Evolutionary conservation across 2,329 filamentous ascomycete genomes (phyloP).

Genomic region (Alternaria solani): DNA sequence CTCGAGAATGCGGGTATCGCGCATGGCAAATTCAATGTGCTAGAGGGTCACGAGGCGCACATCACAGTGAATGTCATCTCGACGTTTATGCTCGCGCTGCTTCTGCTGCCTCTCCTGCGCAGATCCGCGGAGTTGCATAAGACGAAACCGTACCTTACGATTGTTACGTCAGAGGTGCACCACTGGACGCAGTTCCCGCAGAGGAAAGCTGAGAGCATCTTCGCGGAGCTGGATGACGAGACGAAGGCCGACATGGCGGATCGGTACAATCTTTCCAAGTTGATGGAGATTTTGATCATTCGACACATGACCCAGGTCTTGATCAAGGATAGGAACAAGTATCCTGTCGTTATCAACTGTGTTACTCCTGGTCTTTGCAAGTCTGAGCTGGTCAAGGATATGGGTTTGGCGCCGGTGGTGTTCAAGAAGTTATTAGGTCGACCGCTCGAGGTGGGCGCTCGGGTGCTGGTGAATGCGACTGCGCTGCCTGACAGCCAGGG

Average conservation of each 20-base stretch:
- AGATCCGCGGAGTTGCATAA: conserved; percentile 10
- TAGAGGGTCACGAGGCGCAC: conserved; percentile 32
- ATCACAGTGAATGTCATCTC: conserved; percentile 48
- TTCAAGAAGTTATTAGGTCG: conserved; percentile 35
- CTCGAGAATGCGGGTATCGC: conserved; percentile 49
- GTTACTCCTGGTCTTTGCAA: conserved; percentile 39
- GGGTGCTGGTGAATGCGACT: conserved; percentile 50
- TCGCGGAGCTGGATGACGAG: conserved; percentile 27
- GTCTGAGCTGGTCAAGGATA: conserved; percentile 16
- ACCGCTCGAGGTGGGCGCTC: conserved; percentile 48
- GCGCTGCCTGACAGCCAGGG: conserved; percentile 40
- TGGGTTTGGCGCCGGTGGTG: conserved; percentile 13
- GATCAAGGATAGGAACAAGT: conserved; percentile 9
- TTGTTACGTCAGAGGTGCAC: conserved; percentile 40
- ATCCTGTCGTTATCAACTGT: conserved; percentile 34
- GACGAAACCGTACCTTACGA: conserved; percentile 19
- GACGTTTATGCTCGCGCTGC: conserved; percentile 41
- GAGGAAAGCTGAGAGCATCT: conserved; percentile 23
- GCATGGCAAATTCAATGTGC: conserved; percentile 28
- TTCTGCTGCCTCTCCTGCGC: conserved; percentile 29
- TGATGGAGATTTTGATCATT: conserved; percentile 33
- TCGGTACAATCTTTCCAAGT: conserved; percentile 32
- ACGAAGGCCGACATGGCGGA: conserved; percentile 16
- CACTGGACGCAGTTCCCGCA: conserved; percentile 30
- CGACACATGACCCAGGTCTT: conserved; percentile 24